These are phyloP conservation scores for Trichophyton verrucosum DNA, from an alignment of 2,329 filamentous ascomycete species.

Conservation along the genomic window DNA sequence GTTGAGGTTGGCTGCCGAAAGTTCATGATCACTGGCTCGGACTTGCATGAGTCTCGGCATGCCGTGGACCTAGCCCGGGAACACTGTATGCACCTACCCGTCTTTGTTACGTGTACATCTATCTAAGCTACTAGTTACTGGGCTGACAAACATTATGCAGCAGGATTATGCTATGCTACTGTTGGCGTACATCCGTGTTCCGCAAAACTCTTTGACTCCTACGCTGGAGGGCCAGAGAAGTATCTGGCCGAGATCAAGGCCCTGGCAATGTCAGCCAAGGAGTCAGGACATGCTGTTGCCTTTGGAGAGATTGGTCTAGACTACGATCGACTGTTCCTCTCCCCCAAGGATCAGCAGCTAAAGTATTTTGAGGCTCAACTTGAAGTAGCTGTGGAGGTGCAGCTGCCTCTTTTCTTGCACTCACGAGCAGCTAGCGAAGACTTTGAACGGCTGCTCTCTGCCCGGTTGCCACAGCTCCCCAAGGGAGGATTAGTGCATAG, in stretches of 20 bases:
- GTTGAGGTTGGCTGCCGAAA: conserved; percentile 69
- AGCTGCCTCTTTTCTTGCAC: conserved; percentile 83
- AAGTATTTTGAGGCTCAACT: conserved; percentile 79
- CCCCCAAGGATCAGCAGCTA: conserved; percentile 64
- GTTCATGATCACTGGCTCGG: conserved; percentile 86
- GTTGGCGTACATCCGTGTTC: conserved; percentile 90
- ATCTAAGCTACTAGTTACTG: not conserved
- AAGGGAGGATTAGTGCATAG: conserved; percentile 80
- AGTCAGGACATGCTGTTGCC: conserved; percentile 53
- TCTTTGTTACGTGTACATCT: not conserved
- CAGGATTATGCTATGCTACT: conserved; percentile 73
- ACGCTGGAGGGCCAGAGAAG: conserved; percentile 34
- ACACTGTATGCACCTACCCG: conserved; percentile 47
- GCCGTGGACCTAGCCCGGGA: conserved; percentile 61
- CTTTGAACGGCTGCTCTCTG: conserved; percentile 60
- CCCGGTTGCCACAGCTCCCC: conserved; percentile 52
- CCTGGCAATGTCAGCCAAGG: conserved; percentile 50
- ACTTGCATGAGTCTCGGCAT: conserved; percentile 62
- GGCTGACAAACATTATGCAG: conserved; percentile 30
- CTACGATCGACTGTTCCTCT: conserved; percentile 82
- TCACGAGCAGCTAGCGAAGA: conserved; percentile 76
- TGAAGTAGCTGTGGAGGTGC: conserved; percentile 60
- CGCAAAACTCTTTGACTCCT: conserved; percentile 60
- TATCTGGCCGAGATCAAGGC: conserved; percentile 47
- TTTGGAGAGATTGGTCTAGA: conserved; percentile 95